These are phyloP conservation scores for Solanum chaucha DNA, from an alignment of 257 asterid species.

Conservation along the genomic window DNA sequence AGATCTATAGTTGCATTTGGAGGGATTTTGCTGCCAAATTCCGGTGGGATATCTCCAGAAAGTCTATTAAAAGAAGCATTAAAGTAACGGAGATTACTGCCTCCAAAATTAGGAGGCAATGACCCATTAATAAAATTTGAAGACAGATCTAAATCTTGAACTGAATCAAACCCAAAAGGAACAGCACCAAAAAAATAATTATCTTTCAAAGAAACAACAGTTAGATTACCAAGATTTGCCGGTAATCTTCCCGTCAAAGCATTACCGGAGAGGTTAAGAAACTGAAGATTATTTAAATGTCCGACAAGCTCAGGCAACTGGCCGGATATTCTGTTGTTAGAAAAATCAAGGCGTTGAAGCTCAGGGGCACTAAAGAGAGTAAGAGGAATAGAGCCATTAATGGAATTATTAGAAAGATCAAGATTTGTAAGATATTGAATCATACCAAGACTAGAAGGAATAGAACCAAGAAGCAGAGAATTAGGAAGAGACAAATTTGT, in stretches of 20 bases:
- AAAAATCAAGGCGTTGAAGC: constrained; percentile 56
- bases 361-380: constrained; percentile 48
- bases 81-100: constrained; percentile 30
- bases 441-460: constrained; percentile 61
- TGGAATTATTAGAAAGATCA: constrained; percentile 67
- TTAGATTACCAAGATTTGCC: constrained; percentile 29
- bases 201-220: constrained; percentile 44
- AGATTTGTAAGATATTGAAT: constrained; percentile 41
- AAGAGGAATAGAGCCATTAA: constrained; percentile 73
- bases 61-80: constrained; percentile 65
- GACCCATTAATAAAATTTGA: constrained; percentile 70
- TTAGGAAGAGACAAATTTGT: constrained; percentile 53
- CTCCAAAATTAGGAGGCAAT: constrained; percentile 55
- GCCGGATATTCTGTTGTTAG: constrained; percentile 72
- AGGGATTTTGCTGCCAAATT: constrained; percentile 36
- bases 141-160: constrained; percentile 69
- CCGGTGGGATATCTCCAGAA: constrained; percentile 60
- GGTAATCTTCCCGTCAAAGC: constrained; percentile 71
- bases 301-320: constrained; percentile 49
- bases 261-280: constrained; percentile 72
- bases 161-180: constrained; percentile 48
- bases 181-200: constrained; percentile 58
- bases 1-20: constrained; percentile 60
- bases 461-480: constrained; percentile 51
- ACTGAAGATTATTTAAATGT: constrained; percentile 24